Conservation (phyloP, 352 stramenopile species). For the Phytophthora melonis region DNA sequence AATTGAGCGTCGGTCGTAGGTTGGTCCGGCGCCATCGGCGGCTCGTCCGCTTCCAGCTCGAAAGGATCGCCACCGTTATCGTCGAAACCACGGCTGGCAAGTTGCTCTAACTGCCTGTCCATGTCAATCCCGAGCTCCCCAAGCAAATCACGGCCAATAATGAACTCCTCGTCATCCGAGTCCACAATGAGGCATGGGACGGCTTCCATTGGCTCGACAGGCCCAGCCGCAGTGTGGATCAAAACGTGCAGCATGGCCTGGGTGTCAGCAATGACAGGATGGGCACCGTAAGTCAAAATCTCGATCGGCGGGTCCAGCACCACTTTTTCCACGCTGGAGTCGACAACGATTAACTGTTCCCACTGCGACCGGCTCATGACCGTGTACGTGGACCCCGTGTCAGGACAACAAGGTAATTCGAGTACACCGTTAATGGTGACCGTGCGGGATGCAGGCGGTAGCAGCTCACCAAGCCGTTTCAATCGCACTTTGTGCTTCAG, state of each 20-base stretch:
- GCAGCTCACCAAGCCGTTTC: neutral
- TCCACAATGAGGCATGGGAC: slow-evolving; percentile 11
- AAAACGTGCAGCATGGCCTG: slow-evolving; percentile 7
- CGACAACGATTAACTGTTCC: neutral
- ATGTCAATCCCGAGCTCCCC: slow-evolving; percentile 19
- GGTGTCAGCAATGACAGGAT: neutral
- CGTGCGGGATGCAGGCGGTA: neutral
- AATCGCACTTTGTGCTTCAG: neutral
- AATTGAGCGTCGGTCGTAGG: slow-evolving; percentile 8
- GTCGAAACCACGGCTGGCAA: slow-evolving; percentile 1
- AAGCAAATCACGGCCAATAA: slow-evolving; percentile 21
- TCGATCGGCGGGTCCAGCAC: neutral
- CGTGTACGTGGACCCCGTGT: neutral
- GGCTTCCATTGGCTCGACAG: slow-evolving; percentile 2
- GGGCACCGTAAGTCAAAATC: slow-evolving; percentile 8
- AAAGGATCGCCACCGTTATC: slow-evolving; percentile 2
- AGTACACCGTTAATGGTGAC: neutral
- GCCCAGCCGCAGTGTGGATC: slow-evolving; percentile 21
- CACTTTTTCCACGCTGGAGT: neutral
- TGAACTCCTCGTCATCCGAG: slow-evolving; percentile 18
- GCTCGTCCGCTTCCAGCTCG: slow-evolving; percentile 1
- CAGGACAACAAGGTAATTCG: neutral
- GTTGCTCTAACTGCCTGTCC: slow-evolving; percentile 18
- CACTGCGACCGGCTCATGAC: slow-evolving; percentile 17
- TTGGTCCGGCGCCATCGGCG: neutral